Base-by-base conservation (phyloP, 768 basidiomycete genomes). In the Amanita thiersii region DNA sequence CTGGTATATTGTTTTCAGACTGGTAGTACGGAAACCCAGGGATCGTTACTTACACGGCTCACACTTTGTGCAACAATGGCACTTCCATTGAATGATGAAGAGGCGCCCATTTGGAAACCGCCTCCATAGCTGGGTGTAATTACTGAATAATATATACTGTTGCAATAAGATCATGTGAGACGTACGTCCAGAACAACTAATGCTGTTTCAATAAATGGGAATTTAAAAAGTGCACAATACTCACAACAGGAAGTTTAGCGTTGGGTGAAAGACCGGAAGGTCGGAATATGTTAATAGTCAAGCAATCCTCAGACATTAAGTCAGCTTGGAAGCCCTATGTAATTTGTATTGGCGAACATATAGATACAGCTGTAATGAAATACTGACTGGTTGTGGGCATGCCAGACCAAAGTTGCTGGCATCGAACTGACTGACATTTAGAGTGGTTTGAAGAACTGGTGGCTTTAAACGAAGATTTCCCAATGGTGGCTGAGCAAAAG, bases 231-330 rank as follows among this genome's bases (percentile, higher is more conserved):
- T 17, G 14, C 50, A 34, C 3, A 2, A 47, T 7, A 34, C 36
- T 47, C 28, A 51, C 44, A 12, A 56, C 47, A 11, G 53, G 52
- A 10, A 54, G 46, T 24, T 19, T 25, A 6, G 21, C 38, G n/a
- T 43, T 33, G 2, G 34, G 1, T 3, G 35, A 15, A 4, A 54
- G 0, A 2, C 62, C 62, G 1, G 56, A 49, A 0, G 75, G 75
- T 5, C 61, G 56, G 37, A 61, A 66, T 20, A 77, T 54, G 50
- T 76, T 75, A 34, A 76, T 46, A 5, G 55, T 65, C 32, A 77
- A 54, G 45, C 73, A 75, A 47, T 75, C 65, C 48, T 77, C 75
- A 2, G 62, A 64, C 37, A 57, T 51, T 6, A 42, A 20, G 54
- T 20, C 21, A 9, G 19, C 30, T 11, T 37, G 39, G 12, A 17